phyloP scores from a whole-genome alignment of 345 rosid genomes.

The Dovyalis caffra region DNA sequence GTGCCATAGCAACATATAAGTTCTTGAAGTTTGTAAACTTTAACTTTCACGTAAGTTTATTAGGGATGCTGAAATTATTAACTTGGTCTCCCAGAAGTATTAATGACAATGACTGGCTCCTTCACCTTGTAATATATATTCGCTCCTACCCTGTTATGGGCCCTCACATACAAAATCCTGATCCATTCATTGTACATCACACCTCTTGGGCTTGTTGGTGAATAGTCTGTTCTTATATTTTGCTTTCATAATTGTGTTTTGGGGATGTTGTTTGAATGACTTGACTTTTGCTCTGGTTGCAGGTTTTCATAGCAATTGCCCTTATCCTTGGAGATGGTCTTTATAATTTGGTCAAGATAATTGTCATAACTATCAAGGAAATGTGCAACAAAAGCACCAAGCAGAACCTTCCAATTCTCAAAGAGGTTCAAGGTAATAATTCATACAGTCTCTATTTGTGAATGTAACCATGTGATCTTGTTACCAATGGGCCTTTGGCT shows the following conservation, averaged over 20 bases:
- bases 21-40: not conserved
- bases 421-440: constrained; percentile 53
- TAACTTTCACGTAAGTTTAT: not conserved
- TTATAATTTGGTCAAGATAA: constrained; percentile 81
- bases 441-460: not conserved
- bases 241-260: not conserved
- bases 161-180: too few relatives aligned
- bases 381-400: constrained; percentile 52
- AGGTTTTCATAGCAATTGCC: constrained; percentile 88
- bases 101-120: too few relatives aligned
- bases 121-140: too few relatives aligned
- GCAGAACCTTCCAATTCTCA: constrained; percentile 51
- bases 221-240: not conserved
- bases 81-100: too few relatives aligned
- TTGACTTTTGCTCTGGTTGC: constrained; percentile 12
- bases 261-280: constrained; percentile 7
- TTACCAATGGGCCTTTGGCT: not conserved
- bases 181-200: too few relatives aligned
- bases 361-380: constrained; percentile 57
- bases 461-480: not conserved
- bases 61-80: too few relatives aligned
- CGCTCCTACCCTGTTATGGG: too few relatives aligned
- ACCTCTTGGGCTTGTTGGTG: too few relatives aligned
- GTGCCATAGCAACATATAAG: not conserved
- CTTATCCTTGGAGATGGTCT: constrained; percentile 93